Percentiles rank a stretch among this genome's conserved stretches.
These are phyloP conservation scores for Amylocarpus encephaloides DNA, from an alignment of 2,329 filamentous ascomycete species.

Conservation along the genomic window DNA sequence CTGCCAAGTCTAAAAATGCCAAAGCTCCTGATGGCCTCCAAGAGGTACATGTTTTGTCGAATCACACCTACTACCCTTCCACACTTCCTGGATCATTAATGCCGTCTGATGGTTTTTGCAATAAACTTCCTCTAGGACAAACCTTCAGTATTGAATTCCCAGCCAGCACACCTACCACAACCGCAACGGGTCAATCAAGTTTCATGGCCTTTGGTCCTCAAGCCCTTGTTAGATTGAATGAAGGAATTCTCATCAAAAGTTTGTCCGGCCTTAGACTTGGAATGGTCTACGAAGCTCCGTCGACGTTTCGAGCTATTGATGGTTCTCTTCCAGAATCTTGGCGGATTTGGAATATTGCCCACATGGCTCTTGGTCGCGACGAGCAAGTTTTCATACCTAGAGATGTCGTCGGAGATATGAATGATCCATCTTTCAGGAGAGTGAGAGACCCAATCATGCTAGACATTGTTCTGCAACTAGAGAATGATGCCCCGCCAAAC, in stretches of 20 bases:
- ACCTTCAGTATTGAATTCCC: slow-evolving; percentile 65
- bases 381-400: slow-evolving; percentile 78
- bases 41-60: slow-evolving; percentile 48
- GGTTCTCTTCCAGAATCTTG: slow-evolving; percentile 44
- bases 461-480: slow-evolving; percentile 59
- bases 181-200: slow-evolving; percentile 22
- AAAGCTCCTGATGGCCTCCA: background rate
- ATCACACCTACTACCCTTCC: slow-evolving; percentile 89
- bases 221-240: slow-evolving; percentile 41
- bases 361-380: slow-evolving; percentile 74
- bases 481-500: slow-evolving; percentile 15
- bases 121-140: slow-evolving; percentile 61
- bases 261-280: slow-evolving; percentile 56
- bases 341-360: slow-evolving; percentile 74
- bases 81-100: slow-evolving; percentile 73
- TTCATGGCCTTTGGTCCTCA: slow-evolving; percentile 44
- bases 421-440: slow-evolving; percentile 78
- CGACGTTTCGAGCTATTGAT: slow-evolving; percentile 27
- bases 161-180: slow-evolving; percentile 33
- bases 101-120: slow-evolving; percentile 70
- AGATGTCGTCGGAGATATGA: slow-evolving; percentile 67
- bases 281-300: slow-evolving; percentile 56
- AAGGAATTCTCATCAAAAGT: slow-evolving; percentile 44
- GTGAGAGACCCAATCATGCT: slow-evolving; percentile 66
- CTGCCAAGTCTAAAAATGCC: background rate